phyloP scores from a whole-genome alignment of 2,329 filamentous ascomycete genomes.

The Venturia nashicola region DNA sequence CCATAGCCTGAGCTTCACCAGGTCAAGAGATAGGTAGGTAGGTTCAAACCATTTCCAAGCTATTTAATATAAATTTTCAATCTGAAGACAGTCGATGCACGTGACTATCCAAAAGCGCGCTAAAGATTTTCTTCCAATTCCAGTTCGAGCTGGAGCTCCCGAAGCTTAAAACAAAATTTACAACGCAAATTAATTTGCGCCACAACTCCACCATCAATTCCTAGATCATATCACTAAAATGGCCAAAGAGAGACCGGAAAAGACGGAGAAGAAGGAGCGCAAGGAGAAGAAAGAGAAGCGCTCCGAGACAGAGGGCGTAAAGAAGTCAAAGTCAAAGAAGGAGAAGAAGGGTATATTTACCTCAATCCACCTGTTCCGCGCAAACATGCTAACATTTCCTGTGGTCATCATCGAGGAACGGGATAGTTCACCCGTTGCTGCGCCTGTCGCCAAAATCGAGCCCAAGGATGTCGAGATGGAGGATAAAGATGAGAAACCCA shows the following conservation, averaged over 20 bases:
- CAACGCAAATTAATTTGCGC: background rate
- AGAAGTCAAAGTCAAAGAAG: conserved; percentile 31
- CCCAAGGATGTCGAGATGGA: conserved; percentile 25
- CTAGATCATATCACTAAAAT: conserved; percentile 1
- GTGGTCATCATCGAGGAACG: conserved; percentile 29
- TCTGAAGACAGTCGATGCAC: too few relatives aligned
- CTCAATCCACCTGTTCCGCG: background rate
- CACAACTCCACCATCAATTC: background rate
- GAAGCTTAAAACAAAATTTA: background rate
- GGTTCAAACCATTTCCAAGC: too few relatives aligned
- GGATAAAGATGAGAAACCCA: conserved; percentile 26
- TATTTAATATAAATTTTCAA: too few relatives aligned
- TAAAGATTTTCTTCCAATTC: background rate
- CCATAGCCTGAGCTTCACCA: too few relatives aligned
- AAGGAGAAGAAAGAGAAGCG: conserved; percentile 62
- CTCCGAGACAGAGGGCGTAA: conserved; percentile 24
- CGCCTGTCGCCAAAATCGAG: background rate
- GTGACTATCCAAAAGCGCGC: background rate
- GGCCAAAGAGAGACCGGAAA: conserved; percentile 3
- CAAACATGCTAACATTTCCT: background rate
- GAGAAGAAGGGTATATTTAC: conserved; percentile 32
- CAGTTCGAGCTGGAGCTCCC: background rate
- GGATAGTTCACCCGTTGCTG: background rate
- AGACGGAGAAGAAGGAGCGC: conserved; percentile 36
- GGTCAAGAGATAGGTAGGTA: too few relatives aligned